phyloP scores from a whole-genome alignment of 192 early-diverging fungal species.

The Podila horticola region DNA sequence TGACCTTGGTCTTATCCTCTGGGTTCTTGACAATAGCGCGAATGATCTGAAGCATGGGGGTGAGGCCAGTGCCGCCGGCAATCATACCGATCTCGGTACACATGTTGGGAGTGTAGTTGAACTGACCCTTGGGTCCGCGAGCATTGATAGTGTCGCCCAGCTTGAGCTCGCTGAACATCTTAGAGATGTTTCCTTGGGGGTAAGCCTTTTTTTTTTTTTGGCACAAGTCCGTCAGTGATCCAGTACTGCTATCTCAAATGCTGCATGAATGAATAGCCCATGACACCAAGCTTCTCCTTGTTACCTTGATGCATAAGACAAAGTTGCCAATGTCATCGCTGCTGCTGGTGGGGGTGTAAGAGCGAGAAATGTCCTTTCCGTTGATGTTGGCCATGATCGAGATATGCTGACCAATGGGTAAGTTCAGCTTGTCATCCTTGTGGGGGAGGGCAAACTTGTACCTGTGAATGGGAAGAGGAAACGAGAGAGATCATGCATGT shows the following conservation, averaged over 20 bases:
- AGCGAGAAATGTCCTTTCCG: constrained; percentile 85
- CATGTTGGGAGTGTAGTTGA: constrained; percentile 88
- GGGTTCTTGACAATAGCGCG: constrained; percentile 87
- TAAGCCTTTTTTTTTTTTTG: constrained; percentile 65
- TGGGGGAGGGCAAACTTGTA: constrained; percentile 88
- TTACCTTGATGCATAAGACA: constrained; percentile 92
- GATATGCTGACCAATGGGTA: constrained; percentile 96
- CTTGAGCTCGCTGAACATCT: constrained; percentile 70
- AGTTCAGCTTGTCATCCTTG: constrained; percentile 74
- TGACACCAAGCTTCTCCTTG: constrained; percentile 6
- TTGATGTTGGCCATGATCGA: constrained; percentile 85
- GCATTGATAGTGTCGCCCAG: constrained; percentile 81
- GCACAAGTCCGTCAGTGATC: neutral
- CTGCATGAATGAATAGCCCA: neutral
- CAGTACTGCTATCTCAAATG: no score
- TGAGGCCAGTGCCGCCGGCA: constrained; percentile 96
- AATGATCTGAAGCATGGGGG: constrained; percentile 96
- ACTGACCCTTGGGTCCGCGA: constrained; percentile 92
- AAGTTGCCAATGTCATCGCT: constrained; percentile 89
- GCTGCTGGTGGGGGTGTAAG: constrained; percentile 91
- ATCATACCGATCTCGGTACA: constrained; percentile 87
- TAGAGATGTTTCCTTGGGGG: constrained; percentile 83
- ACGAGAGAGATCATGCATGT: neutral
- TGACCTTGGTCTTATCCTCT: constrained; percentile 86
- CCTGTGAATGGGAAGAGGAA: constrained; percentile 36